These are phyloP conservation scores for Metschnikowia dekortorum DNA, from an alignment of 805 yeast species.

Conservation along the genomic window DNA sequence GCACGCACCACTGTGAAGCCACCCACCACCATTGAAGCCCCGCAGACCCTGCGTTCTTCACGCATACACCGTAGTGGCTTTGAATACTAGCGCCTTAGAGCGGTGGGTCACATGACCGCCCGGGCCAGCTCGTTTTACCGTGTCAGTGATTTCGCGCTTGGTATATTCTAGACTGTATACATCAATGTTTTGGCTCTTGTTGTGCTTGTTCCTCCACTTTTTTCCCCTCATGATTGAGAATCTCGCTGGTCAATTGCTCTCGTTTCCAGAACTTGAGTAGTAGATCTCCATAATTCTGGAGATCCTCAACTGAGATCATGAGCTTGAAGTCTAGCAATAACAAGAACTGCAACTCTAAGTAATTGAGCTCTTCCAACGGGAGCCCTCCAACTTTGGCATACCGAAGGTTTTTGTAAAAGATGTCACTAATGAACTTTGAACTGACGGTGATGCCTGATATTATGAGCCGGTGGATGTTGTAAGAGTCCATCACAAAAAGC, in stretches of 20 bases:
- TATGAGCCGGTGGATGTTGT: slow-evolving; percentile 88
- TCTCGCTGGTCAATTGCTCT: slow-evolving; percentile 49
- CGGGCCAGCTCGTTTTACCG: background rate
- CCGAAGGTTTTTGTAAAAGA: slow-evolving; percentile 88
- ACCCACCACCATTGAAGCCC: background rate
- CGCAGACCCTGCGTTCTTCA: background rate
- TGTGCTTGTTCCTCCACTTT: background rate
- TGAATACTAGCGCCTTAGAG: background rate
- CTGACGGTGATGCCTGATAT: slow-evolving; percentile 95
- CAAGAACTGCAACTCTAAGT: slow-evolving; percentile 84
- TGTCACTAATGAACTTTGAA: slow-evolving; percentile 90
- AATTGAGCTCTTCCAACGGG: slow-evolving; percentile 88
- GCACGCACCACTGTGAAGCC: background rate
- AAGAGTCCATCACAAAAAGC: slow-evolving; percentile 91
- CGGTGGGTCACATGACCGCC: background rate
- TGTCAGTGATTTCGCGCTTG: background rate
- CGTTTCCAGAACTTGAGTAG: slow-evolving; percentile 80
- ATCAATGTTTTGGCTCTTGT: slow-evolving; percentile 1
- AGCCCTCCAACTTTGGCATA: slow-evolving; percentile 96
- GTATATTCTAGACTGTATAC: background rate
- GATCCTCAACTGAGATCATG: slow-evolving; percentile 84
- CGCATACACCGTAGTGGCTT: no score
- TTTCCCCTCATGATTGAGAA: slow-evolving; percentile 12
- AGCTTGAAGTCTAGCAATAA: slow-evolving; percentile 79
- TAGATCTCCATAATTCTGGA: slow-evolving; percentile 85